Conservation (phyloP, 2,329 filamentous ascomycete species). For the Zasmidium angulare region DNA sequence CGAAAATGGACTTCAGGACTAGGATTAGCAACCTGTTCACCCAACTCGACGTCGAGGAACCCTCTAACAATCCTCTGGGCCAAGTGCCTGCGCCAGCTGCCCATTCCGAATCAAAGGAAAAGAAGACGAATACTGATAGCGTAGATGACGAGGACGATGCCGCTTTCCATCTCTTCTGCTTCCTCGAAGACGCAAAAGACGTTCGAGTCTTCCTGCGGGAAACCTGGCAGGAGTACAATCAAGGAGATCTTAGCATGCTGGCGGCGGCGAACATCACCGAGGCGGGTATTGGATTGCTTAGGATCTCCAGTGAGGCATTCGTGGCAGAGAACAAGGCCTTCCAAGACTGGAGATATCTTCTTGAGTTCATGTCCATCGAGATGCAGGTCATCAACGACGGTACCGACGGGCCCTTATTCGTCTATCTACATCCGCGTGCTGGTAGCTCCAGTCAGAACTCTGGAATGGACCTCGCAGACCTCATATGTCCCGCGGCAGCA, state of each 20-base stretch:
- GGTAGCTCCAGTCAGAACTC: not conserved
- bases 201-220: slow-evolving; percentile 2
- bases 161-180: slow-evolving; percentile 9
- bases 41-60: slow-evolving; percentile 14
- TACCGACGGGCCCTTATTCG: not conserved
- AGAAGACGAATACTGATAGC: not conserved
- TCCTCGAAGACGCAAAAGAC: slow-evolving; percentile 11
- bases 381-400: not conserved
- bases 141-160: slow-evolving; percentile 1
- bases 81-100: not conserved
- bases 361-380: slow-evolving; percentile 4
- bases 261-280: slow-evolving; percentile 8
- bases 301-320: slow-evolving; percentile 5
- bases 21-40: slow-evolving; percentile 11
- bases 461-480: not conserved
- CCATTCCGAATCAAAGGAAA: not conserved
- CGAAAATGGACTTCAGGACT: not conserved
- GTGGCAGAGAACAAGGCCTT: not conserved
- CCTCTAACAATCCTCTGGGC: not conserved
- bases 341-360: not conserved
- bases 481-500: not conserved
- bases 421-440: not conserved
- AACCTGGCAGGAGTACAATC: slow-evolving; percentile 9
- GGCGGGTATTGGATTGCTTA: slow-evolving; percentile 8
- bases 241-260: slow-evolving; percentile 6